Evolutionary conservation across 2,329 filamentous ascomycete species (phyloP).

Genomic region (Periconia sp.): DNA sequence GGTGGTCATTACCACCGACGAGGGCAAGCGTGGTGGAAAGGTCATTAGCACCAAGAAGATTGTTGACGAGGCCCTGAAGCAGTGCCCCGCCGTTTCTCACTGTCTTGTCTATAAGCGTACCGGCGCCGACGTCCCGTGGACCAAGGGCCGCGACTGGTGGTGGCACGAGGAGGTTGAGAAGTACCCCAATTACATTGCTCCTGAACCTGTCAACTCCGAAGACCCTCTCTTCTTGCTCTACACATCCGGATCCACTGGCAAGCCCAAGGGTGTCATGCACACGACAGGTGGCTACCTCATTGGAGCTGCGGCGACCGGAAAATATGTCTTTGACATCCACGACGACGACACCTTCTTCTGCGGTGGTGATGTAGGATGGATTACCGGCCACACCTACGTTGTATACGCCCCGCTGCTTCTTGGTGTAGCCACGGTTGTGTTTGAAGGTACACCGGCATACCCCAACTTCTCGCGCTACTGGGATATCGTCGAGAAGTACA

Average conservation of each 20-base stretch:
- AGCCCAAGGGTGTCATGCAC: conserved; percentile 99
- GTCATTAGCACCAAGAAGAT: conserved; percentile 98
- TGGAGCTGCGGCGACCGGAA: conserved; percentile 89
- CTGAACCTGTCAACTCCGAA: conserved; percentile 88
- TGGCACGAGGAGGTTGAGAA: conserved; percentile 99
- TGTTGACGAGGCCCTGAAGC: conserved; percentile 95
- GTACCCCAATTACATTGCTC: conserved; percentile 90
- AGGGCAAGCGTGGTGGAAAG: conserved; percentile 98
- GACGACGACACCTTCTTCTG: conserved; percentile 95
- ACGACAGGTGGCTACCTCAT: conserved; percentile 95
- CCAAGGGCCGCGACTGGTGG: conserved; percentile 87
- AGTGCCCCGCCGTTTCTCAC: conserved; percentile 86
- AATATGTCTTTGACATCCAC: conserved; percentile 99
- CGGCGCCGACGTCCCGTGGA: conserved; percentile 90
- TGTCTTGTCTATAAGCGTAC: conserved; percentile 95
- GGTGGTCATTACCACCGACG: conserved; percentile 95
- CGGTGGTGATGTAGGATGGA: conserved; percentile 98
- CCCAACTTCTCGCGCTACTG: conserved; percentile 98
- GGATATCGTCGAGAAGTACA: conserved; percentile 96
- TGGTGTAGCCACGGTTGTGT: conserved; percentile 93
- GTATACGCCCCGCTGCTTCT: conserved; percentile 94
- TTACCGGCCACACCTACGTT: conserved; percentile 97
- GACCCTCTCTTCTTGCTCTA: conserved; percentile 98
- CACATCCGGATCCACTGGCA: conserved; percentile 96
- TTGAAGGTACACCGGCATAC: conserved; percentile 96